Conservation (phyloP, 768 basidiomycete genomes). For the Rhizopogon vulgaris region DNA sequence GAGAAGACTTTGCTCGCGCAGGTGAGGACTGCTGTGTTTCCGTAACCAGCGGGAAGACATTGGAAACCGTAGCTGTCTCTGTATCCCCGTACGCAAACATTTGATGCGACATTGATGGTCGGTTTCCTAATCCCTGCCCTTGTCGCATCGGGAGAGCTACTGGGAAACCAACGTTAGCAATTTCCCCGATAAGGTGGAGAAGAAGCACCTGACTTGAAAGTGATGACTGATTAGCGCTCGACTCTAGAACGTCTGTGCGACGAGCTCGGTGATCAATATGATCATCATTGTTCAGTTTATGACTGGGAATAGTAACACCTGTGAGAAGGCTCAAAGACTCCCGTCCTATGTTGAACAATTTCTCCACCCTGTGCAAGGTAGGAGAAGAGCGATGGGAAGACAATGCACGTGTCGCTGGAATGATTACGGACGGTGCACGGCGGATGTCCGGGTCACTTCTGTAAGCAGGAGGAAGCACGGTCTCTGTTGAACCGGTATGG, state of each 20-base stretch:
- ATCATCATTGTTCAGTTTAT: constrained; percentile 7
- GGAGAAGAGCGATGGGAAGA: constrained; percentile 16
- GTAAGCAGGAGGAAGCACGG: background rate
- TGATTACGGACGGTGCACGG: too few relatives aligned
- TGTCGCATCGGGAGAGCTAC: constrained; percentile 16
- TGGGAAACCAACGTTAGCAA: background rate
- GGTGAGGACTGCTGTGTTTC: constrained; percentile 13
- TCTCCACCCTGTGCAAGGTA: constrained; percentile 28
- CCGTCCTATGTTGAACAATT: constrained; percentile 25
- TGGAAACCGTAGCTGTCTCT: constrained; percentile 19
- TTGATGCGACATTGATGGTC: constrained; percentile 6
- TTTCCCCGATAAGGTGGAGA: background rate
- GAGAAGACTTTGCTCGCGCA: constrained; percentile 9
- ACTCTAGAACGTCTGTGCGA: constrained; percentile 10
- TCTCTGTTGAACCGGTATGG: background rate
- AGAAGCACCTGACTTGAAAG: constrained; percentile 17
- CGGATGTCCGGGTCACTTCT: background rate
- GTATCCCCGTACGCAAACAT: constrained; percentile 11
- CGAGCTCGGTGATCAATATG: constrained; percentile 11
- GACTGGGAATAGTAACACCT: constrained; percentile 8
- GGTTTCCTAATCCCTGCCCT: constrained; percentile 1
- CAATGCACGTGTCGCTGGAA: background rate
- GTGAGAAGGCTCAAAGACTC: constrained; percentile 24
- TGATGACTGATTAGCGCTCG: constrained; percentile 8
- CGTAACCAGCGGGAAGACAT: constrained; percentile 4